phyloP scores from a whole-genome alignment of 257 asterid genomes.

The Solanum clarkiae region DNA sequence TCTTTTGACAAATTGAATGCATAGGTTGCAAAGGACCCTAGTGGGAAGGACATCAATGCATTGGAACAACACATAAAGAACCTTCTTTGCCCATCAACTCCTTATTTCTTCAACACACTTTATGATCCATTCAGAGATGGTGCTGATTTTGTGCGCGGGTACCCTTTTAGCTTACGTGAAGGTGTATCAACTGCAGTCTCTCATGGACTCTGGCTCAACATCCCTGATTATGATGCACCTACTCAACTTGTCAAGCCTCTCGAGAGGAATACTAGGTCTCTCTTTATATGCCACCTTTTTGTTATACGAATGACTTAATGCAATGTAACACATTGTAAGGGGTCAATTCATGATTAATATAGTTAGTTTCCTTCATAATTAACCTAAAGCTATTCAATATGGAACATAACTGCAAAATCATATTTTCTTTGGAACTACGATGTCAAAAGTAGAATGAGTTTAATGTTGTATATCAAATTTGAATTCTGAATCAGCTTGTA shows the following conservation, averaged over 20 bases:
- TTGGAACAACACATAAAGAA: conserved; percentile 79
- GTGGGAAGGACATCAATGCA: conserved; percentile 63
- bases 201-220: conserved; percentile 89
- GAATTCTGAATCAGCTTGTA: neutral
- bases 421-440: neutral
- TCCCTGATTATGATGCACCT: conserved; percentile 97
- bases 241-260: conserved; percentile 93
- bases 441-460: too few relatives aligned
- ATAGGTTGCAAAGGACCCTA: conserved; percentile 82
- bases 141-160: conserved; percentile 76
- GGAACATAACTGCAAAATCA: neutral
- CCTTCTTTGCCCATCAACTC: conserved; percentile 68
- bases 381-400: neutral
- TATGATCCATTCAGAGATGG: conserved; percentile 86
- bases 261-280: conserved; percentile 62
- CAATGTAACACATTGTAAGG: neutral
- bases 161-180: conserved; percentile 89
- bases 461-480: too few relatives aligned
- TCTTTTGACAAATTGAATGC: neutral
- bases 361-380: neutral
- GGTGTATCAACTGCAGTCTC: conserved; percentile 86
- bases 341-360: neutral
- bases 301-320: neutral
- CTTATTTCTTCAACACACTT: conserved; percentile 79
- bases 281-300: neutral